Conservation (phyloP, 352 stramenopile genomes). For the Elongisporangium senticosum region DNA sequence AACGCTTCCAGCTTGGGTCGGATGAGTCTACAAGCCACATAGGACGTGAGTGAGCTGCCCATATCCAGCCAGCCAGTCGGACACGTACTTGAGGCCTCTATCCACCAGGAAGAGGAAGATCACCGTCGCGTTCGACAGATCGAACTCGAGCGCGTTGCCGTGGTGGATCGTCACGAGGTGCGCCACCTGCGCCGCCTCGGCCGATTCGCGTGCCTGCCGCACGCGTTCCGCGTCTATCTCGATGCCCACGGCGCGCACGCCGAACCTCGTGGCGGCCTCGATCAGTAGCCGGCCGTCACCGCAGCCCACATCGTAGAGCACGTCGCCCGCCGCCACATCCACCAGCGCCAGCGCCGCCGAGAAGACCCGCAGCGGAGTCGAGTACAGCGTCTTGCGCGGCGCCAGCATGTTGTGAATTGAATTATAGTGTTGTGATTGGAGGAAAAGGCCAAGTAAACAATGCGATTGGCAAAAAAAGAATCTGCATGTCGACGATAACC, state of each 20-base stretch:
- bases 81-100: slow-evolving; percentile 50
- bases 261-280: slow-evolving; percentile 37
- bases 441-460: background rate
- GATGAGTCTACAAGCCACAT: slow-evolving; percentile 26
- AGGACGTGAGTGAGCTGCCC: background rate
- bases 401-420: slow-evolving; percentile 41
- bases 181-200: slow-evolving; percentile 19
- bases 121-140: slow-evolving; percentile 52
- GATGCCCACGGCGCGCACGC: slow-evolving; percentile 55
- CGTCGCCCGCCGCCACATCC: slow-evolving; percentile 23
- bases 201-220: slow-evolving; percentile 19
- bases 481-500: no score
- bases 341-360: slow-evolving; percentile 48
- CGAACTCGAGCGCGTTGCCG: slow-evolving; percentile 71
- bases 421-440: background rate
- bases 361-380: slow-evolving; percentile 65
- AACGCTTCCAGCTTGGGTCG: slow-evolving; percentile 40
- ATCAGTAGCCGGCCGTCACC: slow-evolving; percentile 69
- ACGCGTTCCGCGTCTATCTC: slow-evolving; percentile 56
- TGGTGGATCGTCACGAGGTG: slow-evolving; percentile 58
- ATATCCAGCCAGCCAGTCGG: background rate
- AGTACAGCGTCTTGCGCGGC: slow-evolving; percentile 74
- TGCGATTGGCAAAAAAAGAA: background rate
- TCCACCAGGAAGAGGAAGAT: slow-evolving; percentile 83
- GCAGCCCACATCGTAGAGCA: slow-evolving; percentile 79